A percentile compares a stretch with the other conserved stretches of the same genome.
Conservation (phyloP, 2,329 filamentous ascomycete species). For the Penicillium palitans region DNA sequence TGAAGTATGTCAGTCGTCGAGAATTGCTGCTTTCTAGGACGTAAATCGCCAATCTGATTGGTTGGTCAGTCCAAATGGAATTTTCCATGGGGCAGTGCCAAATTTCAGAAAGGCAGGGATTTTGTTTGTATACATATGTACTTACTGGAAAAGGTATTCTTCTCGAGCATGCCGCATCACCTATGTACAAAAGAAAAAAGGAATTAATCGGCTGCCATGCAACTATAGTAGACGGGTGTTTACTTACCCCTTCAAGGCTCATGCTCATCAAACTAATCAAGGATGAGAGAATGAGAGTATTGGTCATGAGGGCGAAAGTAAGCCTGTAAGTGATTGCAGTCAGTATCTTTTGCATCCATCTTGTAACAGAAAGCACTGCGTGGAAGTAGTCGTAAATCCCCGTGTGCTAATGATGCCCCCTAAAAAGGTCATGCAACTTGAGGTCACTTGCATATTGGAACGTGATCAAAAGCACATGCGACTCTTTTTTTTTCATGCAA, state of each 20-base stretch:
- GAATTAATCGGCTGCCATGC: not conserved
- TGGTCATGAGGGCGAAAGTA: conserved; percentile 61
- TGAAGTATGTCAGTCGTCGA: conserved; percentile 48
- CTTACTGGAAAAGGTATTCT: conserved; percentile 61
- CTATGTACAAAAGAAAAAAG: conserved; percentile 36
- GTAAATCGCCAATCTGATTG: conserved; percentile 43
- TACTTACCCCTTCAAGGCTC: conserved; percentile 56
- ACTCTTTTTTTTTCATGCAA: conserved; percentile 15
- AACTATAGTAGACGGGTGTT: conserved; percentile 13
- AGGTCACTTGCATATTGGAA: conserved; percentile 24
- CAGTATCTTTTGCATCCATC: conserved; percentile 13
- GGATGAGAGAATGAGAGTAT: conserved; percentile 61
- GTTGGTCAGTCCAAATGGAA: conserved; percentile 12
- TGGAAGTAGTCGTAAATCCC: conserved; percentile 20
- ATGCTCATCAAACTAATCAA: conserved; percentile 60
- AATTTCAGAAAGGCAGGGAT: not conserved
- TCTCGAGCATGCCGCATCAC: conserved; percentile 62
- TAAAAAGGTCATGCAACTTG: not conserved
- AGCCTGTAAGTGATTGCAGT: conserved; percentile 41
- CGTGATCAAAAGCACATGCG: conserved; percentile 40
- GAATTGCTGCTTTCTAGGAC: conserved; percentile 50
- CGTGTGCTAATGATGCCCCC: not conserved
- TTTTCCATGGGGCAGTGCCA: not conserved
- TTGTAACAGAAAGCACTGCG: conserved; percentile 4
- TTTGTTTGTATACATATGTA: conserved; percentile 34